Percentiles rank a stretch among this genome's conserved stretches.
Conservation (phyloP, 1,284 basidiomycete genomes). For the Ceratobasidium sp. region DNA sequence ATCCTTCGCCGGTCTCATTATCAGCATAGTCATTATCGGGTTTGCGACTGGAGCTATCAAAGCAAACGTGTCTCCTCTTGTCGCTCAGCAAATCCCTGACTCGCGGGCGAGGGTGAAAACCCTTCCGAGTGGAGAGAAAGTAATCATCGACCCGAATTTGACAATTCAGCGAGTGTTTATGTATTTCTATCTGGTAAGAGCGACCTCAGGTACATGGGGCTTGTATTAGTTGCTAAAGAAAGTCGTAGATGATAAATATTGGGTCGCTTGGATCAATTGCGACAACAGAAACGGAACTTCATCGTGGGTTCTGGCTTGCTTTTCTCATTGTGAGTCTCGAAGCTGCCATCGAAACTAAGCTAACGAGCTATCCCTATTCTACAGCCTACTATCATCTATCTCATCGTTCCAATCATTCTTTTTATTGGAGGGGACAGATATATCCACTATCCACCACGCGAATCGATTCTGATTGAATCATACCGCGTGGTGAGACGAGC, state of each 20-base stretch:
- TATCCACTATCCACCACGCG: constrained; percentile 60
- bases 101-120: constrained; percentile 48
- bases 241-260: constrained; percentile 61
- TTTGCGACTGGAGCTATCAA: constrained; percentile 62
- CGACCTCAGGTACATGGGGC: background rate
- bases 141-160: constrained; percentile 63
- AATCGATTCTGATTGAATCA: constrained; percentile 57
- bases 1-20: constrained; percentile 59
- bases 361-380: no score
- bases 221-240: background rate
- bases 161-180: constrained; percentile 55
- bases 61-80: constrained; percentile 56
- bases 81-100: constrained; percentile 56
- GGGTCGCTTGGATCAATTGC: constrained; percentile 58
- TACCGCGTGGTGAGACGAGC: constrained; percentile 53
- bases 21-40: constrained; percentile 58
- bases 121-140: constrained; percentile 56
- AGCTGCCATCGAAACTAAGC: no score
- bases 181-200: constrained; percentile 51
- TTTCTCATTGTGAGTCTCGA: constrained; percentile 54
- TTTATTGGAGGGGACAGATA: constrained; percentile 59
- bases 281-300: constrained; percentile 58
- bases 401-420: constrained; percentile 60
- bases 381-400: constrained; percentile 54
- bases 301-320: constrained; percentile 60